These are phyloP conservation scores for Penicillium frequentans DNA, from an alignment of 2,329 filamentous ascomycete species.

Conservation along the genomic window DNA sequence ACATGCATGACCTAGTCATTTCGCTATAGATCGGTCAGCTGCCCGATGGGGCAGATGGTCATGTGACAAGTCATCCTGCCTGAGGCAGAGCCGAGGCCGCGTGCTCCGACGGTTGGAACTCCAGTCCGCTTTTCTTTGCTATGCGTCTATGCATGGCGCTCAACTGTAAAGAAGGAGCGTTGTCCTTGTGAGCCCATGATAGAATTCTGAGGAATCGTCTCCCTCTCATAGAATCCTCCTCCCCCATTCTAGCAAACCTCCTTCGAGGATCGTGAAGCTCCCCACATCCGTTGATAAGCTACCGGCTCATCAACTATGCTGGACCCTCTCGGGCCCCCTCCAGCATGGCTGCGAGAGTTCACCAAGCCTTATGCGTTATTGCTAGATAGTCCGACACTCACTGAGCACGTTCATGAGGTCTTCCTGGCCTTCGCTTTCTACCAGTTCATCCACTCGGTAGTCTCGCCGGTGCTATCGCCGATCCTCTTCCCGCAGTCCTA, in stretches of 20 bases:
- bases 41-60: slow-evolving; percentile 13
- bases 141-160: slow-evolving; percentile 11
- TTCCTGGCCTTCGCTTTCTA: slow-evolving; percentile 58
- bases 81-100: slow-evolving; percentile 19
- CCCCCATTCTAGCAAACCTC: neutral
- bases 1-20: neutral
- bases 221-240: neutral
- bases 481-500: slow-evolving; percentile 58
- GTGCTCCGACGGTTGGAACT: slow-evolving; percentile 5
- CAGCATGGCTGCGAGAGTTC: slow-evolving; percentile 51
- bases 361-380: slow-evolving; percentile 52
- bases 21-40: slow-evolving; percentile 4
- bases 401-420: slow-evolving; percentile 63
- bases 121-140: slow-evolving; percentile 9
- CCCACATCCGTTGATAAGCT: slow-evolving; percentile 21
- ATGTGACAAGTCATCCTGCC: slow-evolving; percentile 21
- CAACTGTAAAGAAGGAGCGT: slow-evolving; percentile 4
- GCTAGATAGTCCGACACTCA: slow-evolving; percentile 56
- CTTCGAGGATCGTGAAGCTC: slow-evolving; percentile 1
- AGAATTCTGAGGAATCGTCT: slow-evolving; percentile 6
- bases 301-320: slow-evolving; percentile 36
- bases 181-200: slow-evolving; percentile 11
- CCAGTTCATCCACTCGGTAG: slow-evolving; percentile 52
- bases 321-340: slow-evolving; percentile 49
- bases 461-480: slow-evolving; percentile 57